Base-by-base conservation (phyloP, 2,329 filamentous ascomycete species). In the Colletotrichum australisinense region DNA sequence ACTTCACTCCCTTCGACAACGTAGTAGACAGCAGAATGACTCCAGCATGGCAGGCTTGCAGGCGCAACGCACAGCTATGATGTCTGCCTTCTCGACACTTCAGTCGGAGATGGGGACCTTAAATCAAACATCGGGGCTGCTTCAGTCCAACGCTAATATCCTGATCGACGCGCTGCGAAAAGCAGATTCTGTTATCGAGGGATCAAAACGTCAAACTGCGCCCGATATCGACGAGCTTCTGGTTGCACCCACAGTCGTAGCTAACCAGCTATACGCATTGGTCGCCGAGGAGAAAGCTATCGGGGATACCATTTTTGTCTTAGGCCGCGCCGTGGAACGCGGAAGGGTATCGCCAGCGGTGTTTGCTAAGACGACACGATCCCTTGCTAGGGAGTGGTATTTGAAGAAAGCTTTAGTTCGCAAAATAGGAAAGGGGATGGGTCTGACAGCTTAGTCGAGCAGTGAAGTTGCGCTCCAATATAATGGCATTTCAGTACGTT, bases 201-300 rank as follows among this genome's bases (percentile, higher is more conserved):
- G 91, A 64, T 94, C 94, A n/a, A 88, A 91, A 69, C 87, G 87
- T 19, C 91, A 94, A 62, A 88, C 88, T 53, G 88, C 92, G 1
- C 95, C 95, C 0, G 90, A 92, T 60, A 93, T 98, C 62, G 97
- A 99, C 81, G 95, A 97, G 73, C 88, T 98, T 42, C 87, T 99
- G 3, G 94, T 98, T n/a, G 95, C 95, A 3, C 95, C 96, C 1
- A 98, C 95, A 0, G 93, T 98, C 1, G 97, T 98, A 5, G 94
- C 94, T 0, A 95, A 96, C 76, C 97, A 99, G 85, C 85, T 99
- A 26, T 99, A 98, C 83, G 92, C 92, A 60, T 87, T 97, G 2
- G 94, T 95, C 32, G 95, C 95, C 1, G 97, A 99, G 80, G 96
- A 98, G 84, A 89, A 93, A 76, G 95, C 94, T 3, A 89, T 97